Percentiles rank a stretch among this genome's conserved stretches.
Evolutionary conservation across 179 eudicot genomes (phyloP).

Genomic region (Patellifolia procumbens): DNA sequence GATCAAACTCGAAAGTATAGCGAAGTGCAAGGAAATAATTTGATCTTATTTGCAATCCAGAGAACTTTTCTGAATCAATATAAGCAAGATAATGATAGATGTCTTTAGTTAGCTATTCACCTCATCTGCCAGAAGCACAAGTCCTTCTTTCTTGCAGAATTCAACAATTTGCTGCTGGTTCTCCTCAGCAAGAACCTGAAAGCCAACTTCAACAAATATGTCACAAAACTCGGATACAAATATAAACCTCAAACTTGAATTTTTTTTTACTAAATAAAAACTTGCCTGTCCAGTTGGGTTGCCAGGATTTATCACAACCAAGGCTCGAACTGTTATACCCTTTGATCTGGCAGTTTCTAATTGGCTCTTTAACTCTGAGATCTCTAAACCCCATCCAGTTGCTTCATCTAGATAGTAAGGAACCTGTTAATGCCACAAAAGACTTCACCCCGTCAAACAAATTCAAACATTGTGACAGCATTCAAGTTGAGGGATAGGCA

Average conservation of each 20-base stretch:
- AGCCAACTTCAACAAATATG: not conserved
- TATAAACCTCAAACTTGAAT: not conserved
- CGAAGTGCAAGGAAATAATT: no score
- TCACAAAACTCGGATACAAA: slow-evolving; percentile 8
- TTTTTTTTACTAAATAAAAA: not conserved
- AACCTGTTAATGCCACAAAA: slow-evolving; percentile 47
- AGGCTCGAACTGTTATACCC: slow-evolving; percentile 74
- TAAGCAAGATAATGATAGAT: not conserved
- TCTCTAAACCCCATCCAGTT: slow-evolving; percentile 92
- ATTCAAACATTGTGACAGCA: not conserved
- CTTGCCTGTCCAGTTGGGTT: slow-evolving; percentile 96
- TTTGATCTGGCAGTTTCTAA: slow-evolving; percentile 75
- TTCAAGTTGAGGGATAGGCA: not conserved
- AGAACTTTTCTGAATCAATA: not conserved
- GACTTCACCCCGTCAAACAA: not conserved
- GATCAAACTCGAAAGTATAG: not conserved
- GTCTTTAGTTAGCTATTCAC: slow-evolving; percentile 36
- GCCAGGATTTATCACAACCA: slow-evolving; percentile 98
- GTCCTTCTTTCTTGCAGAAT: slow-evolving; percentile 87
- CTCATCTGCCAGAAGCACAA: slow-evolving; percentile 96
- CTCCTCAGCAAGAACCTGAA: slow-evolving; percentile 85
- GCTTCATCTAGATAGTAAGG: slow-evolving; percentile 97
- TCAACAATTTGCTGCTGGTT: slow-evolving; percentile 86
- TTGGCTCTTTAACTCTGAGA: slow-evolving; percentile 78
- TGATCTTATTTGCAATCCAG: not conserved